Percentiles rank a stretch among this genome's conserved stretches.
phyloP scores from a whole-genome alignment of 1,139 yeast genomes.

The Geotrichum cucujoidarum region DNA sequence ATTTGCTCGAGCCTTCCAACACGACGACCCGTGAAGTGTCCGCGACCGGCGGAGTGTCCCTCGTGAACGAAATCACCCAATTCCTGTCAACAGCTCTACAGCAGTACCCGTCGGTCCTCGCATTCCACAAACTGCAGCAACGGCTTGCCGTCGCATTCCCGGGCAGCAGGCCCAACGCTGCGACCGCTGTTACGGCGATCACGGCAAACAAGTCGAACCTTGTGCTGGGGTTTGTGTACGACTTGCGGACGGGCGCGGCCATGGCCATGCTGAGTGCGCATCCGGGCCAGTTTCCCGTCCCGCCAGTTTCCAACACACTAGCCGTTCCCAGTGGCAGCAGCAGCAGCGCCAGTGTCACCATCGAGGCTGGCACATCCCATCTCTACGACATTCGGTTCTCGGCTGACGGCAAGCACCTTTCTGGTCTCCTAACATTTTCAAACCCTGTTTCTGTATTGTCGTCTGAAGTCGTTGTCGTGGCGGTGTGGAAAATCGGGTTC shows the following conservation, averaged over 20 bases:
- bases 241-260: constrained; percentile 27
- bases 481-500: constrained; percentile 23
- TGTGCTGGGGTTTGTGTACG: constrained; percentile 28
- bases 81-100: constrained; percentile 25
- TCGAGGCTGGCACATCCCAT: constrained; percentile 7
- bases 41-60: constrained; percentile 24
- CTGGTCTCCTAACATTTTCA: constrained; percentile 20
- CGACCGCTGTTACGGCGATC: constrained; percentile 7
- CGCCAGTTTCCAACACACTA: neutral
- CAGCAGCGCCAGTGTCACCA: constrained; percentile 7
- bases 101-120: constrained; percentile 24
- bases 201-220: neutral
- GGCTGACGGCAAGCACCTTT: constrained; percentile 28
- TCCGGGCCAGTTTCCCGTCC: constrained; percentile 5
- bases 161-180: constrained; percentile 8
- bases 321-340: neutral
- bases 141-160: constrained; percentile 27
- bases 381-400: constrained; percentile 23
- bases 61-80: constrained; percentile 27
- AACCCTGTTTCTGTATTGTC: neutral
- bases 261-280: constrained; percentile 22
- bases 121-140: constrained; percentile 31
- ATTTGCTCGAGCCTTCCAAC: constrained; percentile 27
- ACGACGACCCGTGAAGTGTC: constrained; percentile 23
- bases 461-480: constrained; percentile 4